phyloP scores from a whole-genome alignment of 2,329 filamentous ascomycete genomes.

The Hymenoscyphus infarciens region DNA sequence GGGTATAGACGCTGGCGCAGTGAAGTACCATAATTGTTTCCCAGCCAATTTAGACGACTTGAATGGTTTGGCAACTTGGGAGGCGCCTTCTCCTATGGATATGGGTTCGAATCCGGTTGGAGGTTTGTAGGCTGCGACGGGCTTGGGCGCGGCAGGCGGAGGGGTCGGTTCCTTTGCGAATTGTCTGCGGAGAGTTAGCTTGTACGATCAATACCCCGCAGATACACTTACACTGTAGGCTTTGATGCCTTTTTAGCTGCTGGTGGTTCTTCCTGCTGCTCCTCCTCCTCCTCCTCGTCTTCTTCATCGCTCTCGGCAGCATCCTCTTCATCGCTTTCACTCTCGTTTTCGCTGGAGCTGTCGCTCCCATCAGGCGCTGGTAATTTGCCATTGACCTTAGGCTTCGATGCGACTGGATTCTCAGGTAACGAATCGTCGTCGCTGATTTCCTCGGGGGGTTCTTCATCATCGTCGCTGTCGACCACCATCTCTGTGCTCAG shows the following conservation, averaged over 20 bases:
- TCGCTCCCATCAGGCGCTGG: slow-evolving; percentile 20
- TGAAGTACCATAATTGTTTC: slow-evolving; percentile 80
- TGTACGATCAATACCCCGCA: neutral
- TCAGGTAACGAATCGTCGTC: slow-evolving; percentile 24
- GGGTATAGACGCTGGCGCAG: slow-evolving; percentile 66
- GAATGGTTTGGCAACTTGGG: slow-evolving; percentile 46
- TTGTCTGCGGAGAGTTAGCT: slow-evolving; percentile 14
- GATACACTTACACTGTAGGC: slow-evolving; percentile 6
- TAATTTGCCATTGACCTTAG: slow-evolving; percentile 29
- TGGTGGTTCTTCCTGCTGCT: slow-evolving; percentile 23
- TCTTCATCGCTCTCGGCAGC: slow-evolving; percentile 36
- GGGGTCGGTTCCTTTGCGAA: slow-evolving; percentile 16
- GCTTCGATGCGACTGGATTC: slow-evolving; percentile 13
- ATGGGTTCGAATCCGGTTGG: slow-evolving; percentile 30
- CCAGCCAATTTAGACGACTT: slow-evolving; percentile 56
- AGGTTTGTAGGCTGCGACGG: slow-evolving; percentile 22
- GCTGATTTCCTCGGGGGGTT: slow-evolving; percentile 23
- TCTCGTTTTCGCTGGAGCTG: slow-evolving; percentile 31
- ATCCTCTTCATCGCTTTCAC: slow-evolving; percentile 30
- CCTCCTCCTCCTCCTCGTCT: slow-evolving; percentile 36
- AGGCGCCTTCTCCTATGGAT: slow-evolving; percentile 15
- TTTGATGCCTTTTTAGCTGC: slow-evolving; percentile 12
- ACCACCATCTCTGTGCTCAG: slow-evolving; percentile 32
- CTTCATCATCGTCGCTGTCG: slow-evolving; percentile 31
- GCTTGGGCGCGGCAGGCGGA: slow-evolving; percentile 13